Conservation (phyloP, 2,329 filamentous ascomycete genomes). For the Alternaria arborescens region DNA sequence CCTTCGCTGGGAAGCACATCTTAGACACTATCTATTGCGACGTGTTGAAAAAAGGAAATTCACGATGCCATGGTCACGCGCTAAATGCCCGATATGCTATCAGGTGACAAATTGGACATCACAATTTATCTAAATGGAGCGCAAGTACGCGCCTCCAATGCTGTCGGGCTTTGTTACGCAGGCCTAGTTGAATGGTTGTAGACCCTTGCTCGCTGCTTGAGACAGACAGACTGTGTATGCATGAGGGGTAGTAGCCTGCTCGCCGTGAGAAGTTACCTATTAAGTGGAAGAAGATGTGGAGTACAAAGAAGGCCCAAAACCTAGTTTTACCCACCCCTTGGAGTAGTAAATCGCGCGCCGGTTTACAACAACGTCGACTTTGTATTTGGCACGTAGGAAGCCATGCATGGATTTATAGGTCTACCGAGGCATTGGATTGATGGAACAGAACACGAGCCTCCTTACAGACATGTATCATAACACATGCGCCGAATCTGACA, state of each 20-base stretch:
- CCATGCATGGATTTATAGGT: neutral
- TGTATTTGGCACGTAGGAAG: neutral
- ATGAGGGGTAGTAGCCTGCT: constrained; percentile 1
- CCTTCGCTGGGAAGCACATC: neutral
- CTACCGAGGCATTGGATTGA: neutral
- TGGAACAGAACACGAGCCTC: neutral
- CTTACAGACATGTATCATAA: neutral
- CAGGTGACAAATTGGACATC: neutral
- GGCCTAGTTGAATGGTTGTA: constrained; percentile 16
- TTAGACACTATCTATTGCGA: constrained; percentile 7
- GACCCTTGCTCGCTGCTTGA: constrained; percentile 15
- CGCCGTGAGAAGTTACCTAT: constrained; percentile 1
- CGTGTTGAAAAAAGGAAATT: constrained; percentile 1
- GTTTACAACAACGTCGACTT: neutral
- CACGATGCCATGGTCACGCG: neutral
- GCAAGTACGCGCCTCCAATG: neutral
- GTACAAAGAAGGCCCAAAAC: neutral
- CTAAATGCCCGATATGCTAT: neutral
- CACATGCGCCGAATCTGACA: constrained; percentile 1
- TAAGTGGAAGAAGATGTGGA: neutral
- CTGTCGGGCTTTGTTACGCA: constrained; percentile 10
- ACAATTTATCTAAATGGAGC: neutral
- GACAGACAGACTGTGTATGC: constrained; percentile 1
- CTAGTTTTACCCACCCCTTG: constrained; percentile 1
- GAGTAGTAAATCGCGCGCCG: neutral